Conservation (phyloP, 2,329 filamentous ascomycete genomes). For the Thielaviopsis musarum region DNA sequence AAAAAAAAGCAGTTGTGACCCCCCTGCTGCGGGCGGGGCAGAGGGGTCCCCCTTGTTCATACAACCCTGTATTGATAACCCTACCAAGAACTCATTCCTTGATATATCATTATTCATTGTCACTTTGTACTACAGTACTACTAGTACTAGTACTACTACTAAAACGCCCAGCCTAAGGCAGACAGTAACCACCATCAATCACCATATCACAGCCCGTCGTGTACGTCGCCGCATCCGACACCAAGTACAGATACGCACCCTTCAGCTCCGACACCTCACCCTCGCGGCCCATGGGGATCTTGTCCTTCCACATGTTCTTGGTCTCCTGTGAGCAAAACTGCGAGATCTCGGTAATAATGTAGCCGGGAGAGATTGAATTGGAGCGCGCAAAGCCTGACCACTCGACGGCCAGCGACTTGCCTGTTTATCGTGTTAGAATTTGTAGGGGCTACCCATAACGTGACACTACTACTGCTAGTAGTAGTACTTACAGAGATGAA, state of each 20-base stretch:
- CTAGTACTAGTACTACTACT: conserved; percentile 2
- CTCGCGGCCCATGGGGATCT: conserved; percentile 30
- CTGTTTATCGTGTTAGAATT: conserved; percentile 19
- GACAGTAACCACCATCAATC: conserved; percentile 58
- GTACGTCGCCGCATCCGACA: conserved; percentile 68
- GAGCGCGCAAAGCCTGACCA: conserved; percentile 60
- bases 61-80: neutral
- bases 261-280: conserved; percentile 61
- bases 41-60: neutral
- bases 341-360: conserved; percentile 58
- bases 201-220: conserved; percentile 60
- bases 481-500: conserved; percentile 34
- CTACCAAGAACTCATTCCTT: neutral
- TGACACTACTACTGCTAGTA: too few relatives aligned
- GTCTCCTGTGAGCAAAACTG: conserved; percentile 38
- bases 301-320: conserved; percentile 51
- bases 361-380: conserved; percentile 59
- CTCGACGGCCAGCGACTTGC: conserved; percentile 50
- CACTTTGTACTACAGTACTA: neutral
- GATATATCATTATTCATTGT: neutral
- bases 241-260: conserved; percentile 66
- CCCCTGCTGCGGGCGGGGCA: too few relatives aligned
- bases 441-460: neutral
- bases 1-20: too few relatives aligned
- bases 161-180: conserved; percentile 22